Evolutionary conservation across 1,284 basidiomycete species (phyloP), one percentile per base, ranked within the genome.

Genomic region (Pseudozyma sp.): DNA sequence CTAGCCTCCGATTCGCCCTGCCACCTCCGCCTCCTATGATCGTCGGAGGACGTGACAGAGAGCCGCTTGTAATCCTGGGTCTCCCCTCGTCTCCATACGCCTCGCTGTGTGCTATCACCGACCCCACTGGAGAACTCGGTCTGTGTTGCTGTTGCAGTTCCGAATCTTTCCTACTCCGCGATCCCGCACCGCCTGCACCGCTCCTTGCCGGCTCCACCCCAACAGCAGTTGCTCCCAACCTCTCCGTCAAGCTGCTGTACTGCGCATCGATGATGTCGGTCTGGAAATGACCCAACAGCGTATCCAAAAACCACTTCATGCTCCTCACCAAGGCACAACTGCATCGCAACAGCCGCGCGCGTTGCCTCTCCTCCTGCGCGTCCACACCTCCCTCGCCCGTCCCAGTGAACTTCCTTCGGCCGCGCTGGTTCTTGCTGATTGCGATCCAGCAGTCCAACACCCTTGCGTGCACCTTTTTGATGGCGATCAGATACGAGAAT

Each of bases 281-380:
- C 92, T 94, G 92, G 35, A 79, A 78, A 43, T 79, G 78, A 7
- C 90, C 90, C 8, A 94, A 81, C 35, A 85, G 74, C 60, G 89
- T 90, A 79, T 94, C 94, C 60, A 96, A 86, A 82, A 94, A 94
- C 92, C 94, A 95, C 48, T 90, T 89, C 92, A 95, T 94, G 75
- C 91, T 89, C 68, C 92, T 86, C 16, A 94, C 90, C 16, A 92
- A 88, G 0, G 92, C 92, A 93, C 94, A 96, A 0, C 91, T 91
- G 71, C 89, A 90, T 59, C 93, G 87, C 51, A 93, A 86, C 17
- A 94, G 87, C 34, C 92, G 61, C 10, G 60, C 69, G 0, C 78
- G 69, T 7, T 67, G 69, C 47, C 89, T 88, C 45, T 91, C 86
- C 74, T 92, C 92, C 71, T 89, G 89, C 1, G 35, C 39, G 37